Percentiles rank a stretch among this genome's conserved stretches.
Conservation (phyloP, 768 basidiomycete species). For the Aureoboletus auriporus region DNA sequence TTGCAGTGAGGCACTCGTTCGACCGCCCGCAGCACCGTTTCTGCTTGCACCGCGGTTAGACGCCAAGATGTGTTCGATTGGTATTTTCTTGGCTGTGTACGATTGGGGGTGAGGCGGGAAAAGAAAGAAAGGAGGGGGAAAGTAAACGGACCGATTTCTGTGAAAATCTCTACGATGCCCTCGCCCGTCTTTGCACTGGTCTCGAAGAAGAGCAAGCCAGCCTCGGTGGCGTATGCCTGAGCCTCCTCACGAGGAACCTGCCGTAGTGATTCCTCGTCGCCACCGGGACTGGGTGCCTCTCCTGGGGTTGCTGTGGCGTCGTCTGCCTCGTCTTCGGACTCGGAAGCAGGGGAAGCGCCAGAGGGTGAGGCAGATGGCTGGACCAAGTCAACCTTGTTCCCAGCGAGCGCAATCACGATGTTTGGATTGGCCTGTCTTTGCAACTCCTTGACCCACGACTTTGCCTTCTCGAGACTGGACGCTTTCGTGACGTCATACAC, state of each 20-base stretch:
- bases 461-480: slow-evolving; percentile 94
- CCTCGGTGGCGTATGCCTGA: slow-evolving; percentile 92
- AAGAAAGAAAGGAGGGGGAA: not conserved
- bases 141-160: slow-evolving; percentile 80
- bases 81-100: slow-evolving; percentile 69
- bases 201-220: slow-evolving; percentile 94
- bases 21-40: slow-evolving; percentile 51
- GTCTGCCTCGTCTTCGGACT: slow-evolving; percentile 86
- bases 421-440: slow-evolving; percentile 99
- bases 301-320: slow-evolving; percentile 89
- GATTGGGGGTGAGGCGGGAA: not conserved
- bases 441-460: slow-evolving; percentile 99
- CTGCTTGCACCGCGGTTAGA: slow-evolving; percentile 69
- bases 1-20: slow-evolving; percentile 48
- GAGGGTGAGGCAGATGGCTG: slow-evolving; percentile 56
- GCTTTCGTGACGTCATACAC: slow-evolving; percentile 98
- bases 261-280: slow-evolving; percentile 67
- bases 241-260: slow-evolving; percentile 96
- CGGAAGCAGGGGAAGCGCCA: slow-evolving; percentile 47
- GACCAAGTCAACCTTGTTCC: slow-evolving; percentile 95
- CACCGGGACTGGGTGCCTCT: slow-evolving; percentile 50
- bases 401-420: slow-evolving; percentile 96
- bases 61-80: slow-evolving; percentile 92
- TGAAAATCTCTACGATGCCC: slow-evolving; percentile 94
- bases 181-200: slow-evolving; percentile 97